phyloP scores from a whole-genome alignment of 2,329 filamentous ascomycete genomes.

The Aspergillus pseudoglaucus region DNA sequence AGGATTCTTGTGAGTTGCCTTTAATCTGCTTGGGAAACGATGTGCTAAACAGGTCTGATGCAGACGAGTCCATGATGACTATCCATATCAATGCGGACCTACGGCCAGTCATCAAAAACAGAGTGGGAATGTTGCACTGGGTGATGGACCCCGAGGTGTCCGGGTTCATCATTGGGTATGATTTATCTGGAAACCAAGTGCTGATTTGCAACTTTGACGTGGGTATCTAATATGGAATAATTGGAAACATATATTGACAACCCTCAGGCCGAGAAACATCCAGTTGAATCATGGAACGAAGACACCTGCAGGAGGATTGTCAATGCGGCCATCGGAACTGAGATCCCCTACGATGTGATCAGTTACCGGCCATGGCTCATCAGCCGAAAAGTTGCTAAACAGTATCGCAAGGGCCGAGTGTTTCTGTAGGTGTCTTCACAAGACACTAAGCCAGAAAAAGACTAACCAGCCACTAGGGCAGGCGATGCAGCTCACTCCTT shows the following conservation, averaged over 20 bases:
- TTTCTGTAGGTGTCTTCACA: slow-evolving; percentile 27
- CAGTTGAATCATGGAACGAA: slow-evolving; percentile 31
- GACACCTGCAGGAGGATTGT: slow-evolving; percentile 27
- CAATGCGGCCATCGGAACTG: slow-evolving; percentile 17
- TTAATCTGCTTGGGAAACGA: too few relatives aligned
- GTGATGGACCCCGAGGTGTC: slow-evolving; percentile 38
- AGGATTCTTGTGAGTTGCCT: slow-evolving; percentile 34
- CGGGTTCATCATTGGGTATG: slow-evolving; percentile 42
- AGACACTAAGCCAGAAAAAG: too few relatives aligned
- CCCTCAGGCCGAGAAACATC: slow-evolving; percentile 26
- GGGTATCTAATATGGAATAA: slow-evolving; percentile 4
- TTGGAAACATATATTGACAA: background rate
- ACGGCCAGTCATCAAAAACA: slow-evolving; percentile 29
- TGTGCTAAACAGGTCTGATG: background rate
- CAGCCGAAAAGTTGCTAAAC: slow-evolving; percentile 36
- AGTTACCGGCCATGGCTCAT: slow-evolving; percentile 39
- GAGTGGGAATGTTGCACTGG: slow-evolving; percentile 43
- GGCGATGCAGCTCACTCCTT: slow-evolving; percentile 53
- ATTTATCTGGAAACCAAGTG: slow-evolving; percentile 37
- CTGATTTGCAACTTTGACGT: slow-evolving; percentile 42
- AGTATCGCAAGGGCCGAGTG: slow-evolving; percentile 30
- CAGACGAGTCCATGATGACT: slow-evolving; percentile 44
- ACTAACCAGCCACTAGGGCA: slow-evolving; percentile 19
- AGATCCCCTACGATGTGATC: slow-evolving; percentile 32
- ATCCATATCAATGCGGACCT: slow-evolving; percentile 42